Percentiles rank a stretch among this genome's conserved stretches.
phyloP scores from a whole-genome alignment of 176 grass and related monocot species.

The Oryza glumipatula region DNA sequence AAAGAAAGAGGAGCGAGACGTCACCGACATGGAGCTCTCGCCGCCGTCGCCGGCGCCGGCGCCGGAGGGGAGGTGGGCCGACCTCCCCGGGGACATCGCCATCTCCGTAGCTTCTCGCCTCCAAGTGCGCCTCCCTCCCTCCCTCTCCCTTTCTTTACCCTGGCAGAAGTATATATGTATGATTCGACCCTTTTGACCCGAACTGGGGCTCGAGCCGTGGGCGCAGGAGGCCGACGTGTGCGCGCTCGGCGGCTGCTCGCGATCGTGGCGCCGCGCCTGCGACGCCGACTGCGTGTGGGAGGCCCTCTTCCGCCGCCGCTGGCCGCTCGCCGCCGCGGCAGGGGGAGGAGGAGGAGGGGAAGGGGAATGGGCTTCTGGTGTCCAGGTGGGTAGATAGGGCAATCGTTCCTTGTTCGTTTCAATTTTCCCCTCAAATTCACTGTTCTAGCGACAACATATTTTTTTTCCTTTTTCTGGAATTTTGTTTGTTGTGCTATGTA shows the following conservation, averaged over 20 bases:
- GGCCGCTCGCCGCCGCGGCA: slow-evolving; percentile 34
- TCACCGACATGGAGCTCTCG: not conserved
- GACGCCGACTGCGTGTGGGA: slow-evolving; percentile 64
- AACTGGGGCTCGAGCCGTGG: slow-evolving; percentile 3
- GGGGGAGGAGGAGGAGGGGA: not conserved
- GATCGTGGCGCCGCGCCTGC: slow-evolving; percentile 59
- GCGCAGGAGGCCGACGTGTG: slow-evolving; percentile 68
- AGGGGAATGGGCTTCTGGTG: slow-evolving; percentile 24
- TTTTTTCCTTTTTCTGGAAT: not conserved
- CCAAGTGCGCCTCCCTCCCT: slow-evolving; percentile 34
- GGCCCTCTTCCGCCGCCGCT: slow-evolving; percentile 64
- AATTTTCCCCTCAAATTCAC: not conserved
- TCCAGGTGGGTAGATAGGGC: slow-evolving; percentile 7
- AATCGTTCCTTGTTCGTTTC: no score
- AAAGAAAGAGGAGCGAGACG: not conserved
- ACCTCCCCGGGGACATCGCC: slow-evolving; percentile 57
- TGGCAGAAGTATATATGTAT: not conserved
- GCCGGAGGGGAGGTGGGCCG: slow-evolving; percentile 36
- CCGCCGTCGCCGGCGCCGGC: slow-evolving; percentile 3
- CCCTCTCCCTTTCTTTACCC: not conserved
- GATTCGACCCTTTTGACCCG: slow-evolving; percentile 24
- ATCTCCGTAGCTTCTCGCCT: slow-evolving; percentile 50
- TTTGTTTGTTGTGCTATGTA: not conserved
- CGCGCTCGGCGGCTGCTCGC: slow-evolving; percentile 60
- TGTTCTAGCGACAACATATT: not conserved